Evolutionary conservation across 2,329 filamentous ascomycete species (phyloP).

Genomic region (Aspergillus novoparasiticus): DNA sequence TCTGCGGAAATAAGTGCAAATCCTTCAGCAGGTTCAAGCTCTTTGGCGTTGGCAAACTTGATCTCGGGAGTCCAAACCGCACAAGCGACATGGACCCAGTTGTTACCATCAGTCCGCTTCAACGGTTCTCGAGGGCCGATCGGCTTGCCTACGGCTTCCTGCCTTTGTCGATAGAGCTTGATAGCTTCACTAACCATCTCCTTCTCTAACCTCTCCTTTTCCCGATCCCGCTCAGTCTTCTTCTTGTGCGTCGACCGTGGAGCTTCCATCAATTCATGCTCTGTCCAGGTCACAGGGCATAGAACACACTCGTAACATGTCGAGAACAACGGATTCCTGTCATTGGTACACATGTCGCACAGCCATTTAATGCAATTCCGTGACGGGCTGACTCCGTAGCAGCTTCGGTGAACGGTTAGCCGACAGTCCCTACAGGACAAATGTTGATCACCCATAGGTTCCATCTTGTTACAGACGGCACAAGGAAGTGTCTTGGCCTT

Average conservation of each 20-base stretch:
- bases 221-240: constrained; percentile 88
- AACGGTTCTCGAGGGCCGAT: constrained; percentile 83
- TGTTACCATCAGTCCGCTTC: constrained; percentile 93
- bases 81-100: constrained; percentile 96
- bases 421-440: constrained; percentile 85
- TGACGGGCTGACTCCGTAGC: constrained; percentile 80
- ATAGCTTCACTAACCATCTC: constrained; percentile 78
- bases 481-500: constrained; percentile 80
- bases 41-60: constrained; percentile 83
- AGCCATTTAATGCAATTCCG: constrained; percentile 79
- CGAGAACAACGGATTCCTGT: constrained; percentile 89
- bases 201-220: constrained; percentile 82
- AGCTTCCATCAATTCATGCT: constrained; percentile 80
- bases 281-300: constrained; percentile 79
- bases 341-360: constrained; percentile 94
- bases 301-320: constrained; percentile 92
- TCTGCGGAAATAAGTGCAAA: constrained; percentile 77
- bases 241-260: constrained; percentile 80
- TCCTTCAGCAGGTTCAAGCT: constrained; percentile 84
- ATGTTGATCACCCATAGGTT: constrained; percentile 71
- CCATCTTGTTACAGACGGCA: constrained; percentile 76
- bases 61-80: constrained; percentile 91
- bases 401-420: constrained; percentile 85
- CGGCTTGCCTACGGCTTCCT: constrained; percentile 82
- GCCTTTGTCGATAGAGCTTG: constrained; percentile 79